Conservation (phyloP, 441 rosid species). For the Eruca vesicaria region DNA sequence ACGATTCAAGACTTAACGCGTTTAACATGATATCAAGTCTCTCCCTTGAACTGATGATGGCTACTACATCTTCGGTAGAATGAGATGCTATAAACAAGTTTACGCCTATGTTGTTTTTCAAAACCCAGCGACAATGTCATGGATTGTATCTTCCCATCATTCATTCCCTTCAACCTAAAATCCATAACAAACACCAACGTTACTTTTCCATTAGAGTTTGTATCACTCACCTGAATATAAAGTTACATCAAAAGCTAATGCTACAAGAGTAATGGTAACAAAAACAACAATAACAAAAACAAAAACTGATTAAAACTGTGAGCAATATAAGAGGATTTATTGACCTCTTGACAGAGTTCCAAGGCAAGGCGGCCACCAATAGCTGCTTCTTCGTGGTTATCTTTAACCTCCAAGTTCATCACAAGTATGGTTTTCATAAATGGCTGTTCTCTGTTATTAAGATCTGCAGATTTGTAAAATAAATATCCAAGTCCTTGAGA, state of each 20-base stretch:
- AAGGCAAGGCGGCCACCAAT: conserved; percentile 75
- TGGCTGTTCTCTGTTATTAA: conserved; percentile 69
- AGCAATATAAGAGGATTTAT: background rate
- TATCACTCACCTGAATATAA: too few species aligned
- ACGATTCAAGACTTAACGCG: background rate
- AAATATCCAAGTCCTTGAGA: background rate
- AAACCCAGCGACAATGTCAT: conserved; percentile 67
- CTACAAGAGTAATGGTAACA: too few species aligned
- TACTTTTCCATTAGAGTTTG: background rate
- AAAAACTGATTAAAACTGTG: too few species aligned
- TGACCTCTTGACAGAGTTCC: conserved; percentile 85
- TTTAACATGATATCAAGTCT: background rate
- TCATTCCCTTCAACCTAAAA: conserved; percentile 75
- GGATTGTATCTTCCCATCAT: conserved; percentile 81
- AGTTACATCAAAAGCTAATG: too few species aligned
- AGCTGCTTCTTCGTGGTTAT: conserved; percentile 95
- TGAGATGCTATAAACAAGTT: conserved; percentile 65
- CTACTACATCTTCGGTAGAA: conserved; percentile 56
- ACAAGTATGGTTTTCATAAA: conserved; percentile 66
- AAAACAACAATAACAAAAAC: too few species aligned
- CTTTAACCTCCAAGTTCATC: conserved; percentile 94
- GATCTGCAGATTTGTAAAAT: conserved; percentile 49
- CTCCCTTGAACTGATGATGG: background rate
- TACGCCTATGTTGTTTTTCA: conserved; percentile 72
- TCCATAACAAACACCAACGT: background rate